Evolutionary conservation across 139 green algal genomes (phyloP), one percentile per base, ranked within the genome.

Genomic region (Chlorella ohadii): DNA sequence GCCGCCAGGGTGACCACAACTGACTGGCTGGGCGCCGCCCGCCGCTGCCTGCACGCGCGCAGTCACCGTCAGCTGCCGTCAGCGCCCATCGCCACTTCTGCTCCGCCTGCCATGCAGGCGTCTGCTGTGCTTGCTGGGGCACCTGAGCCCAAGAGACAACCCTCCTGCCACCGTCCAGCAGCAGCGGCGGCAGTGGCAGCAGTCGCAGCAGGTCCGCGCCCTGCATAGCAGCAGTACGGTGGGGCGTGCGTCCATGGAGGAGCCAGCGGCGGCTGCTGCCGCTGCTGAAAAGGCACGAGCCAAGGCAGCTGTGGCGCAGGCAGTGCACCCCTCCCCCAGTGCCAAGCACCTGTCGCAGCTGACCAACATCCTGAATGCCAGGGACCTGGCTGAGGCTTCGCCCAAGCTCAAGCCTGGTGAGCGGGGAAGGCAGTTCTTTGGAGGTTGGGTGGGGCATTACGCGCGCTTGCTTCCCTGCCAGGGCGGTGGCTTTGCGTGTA

Each of bases 291-390:
- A 59, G 51, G 51, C 51, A 22, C 51, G 15, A 23, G 51, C 51
- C 39, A 34, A 25, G 27, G 70, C 70, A 16, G 39, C 70, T 2
- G 38, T 59, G 70, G 25, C 70, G 13, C 34, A 51, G 67, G 67
- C 67, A 3, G 51, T 33, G 4, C 57, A 36, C 13, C 15, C 25
- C 25, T 28, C 36, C 17, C 57, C 33, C 38, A 59, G 55, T 56
- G 47, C 74, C 3, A 34, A 55, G 51, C 55, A 55, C 6, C 75
- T 81, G 25, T 36, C 33, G 34, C 23, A 25, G 5, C 81, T 75
- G 22, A 39, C 66, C 4, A 51, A 86, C 51, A 82, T 88, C 15
- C 33, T 83, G 19, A 90, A 90, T 76, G 86, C 86, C 28, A 63
- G 86, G 56, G 86, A 90, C 44, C 56, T 90, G 22, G 73, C 86